A percentile compares a stretch with the other conserved stretches of the same genome.
Conservation (phyloP, 202 grass and related monocot species). For the Alloteropsis angusta region DNA sequence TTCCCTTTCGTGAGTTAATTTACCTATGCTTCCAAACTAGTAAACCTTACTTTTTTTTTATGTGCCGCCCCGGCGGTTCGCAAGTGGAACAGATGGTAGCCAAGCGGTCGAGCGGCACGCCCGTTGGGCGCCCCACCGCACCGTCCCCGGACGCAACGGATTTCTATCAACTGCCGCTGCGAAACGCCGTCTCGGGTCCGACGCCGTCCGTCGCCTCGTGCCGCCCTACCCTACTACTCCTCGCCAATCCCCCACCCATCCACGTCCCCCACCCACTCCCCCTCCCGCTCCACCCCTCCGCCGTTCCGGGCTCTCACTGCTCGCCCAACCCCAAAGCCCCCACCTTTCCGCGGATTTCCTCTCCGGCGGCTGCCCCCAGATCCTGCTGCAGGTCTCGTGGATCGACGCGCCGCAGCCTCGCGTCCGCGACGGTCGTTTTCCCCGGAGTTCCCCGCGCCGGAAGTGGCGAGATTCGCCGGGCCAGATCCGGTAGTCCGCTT, state of each 20-base stretch:
- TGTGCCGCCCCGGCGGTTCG: not conserved
- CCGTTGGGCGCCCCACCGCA: not conserved
- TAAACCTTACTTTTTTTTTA: too few species aligned
- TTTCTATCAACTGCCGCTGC: conserved; percentile 6
- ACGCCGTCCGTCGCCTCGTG: not conserved
- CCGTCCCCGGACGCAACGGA: not conserved
- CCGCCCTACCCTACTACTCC: not conserved
- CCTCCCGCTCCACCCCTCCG: too few species aligned
- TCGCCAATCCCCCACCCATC: not conserved
- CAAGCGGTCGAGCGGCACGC: not conserved
- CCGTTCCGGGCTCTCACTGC: not conserved
- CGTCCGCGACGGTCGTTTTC: not conserved
- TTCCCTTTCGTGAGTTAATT: too few species aligned
- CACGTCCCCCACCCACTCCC: not conserved
- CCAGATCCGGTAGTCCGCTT: not conserved
- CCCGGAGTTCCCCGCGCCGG: not conserved
- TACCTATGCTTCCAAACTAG: too few species aligned
- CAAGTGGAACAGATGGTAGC: not conserved
- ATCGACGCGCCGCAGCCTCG: not conserved
- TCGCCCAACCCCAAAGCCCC: not conserved
- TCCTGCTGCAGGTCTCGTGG: not conserved
- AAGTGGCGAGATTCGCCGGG: not conserved
- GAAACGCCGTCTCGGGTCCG: conserved; percentile 13
- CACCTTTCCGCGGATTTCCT: not conserved
- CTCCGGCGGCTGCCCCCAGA: not conserved